These are phyloP conservation scores for Arthrobotrys iridis DNA, from an alignment of 2,329 filamentous ascomycete genomes.

Conservation along the genomic window DNA sequence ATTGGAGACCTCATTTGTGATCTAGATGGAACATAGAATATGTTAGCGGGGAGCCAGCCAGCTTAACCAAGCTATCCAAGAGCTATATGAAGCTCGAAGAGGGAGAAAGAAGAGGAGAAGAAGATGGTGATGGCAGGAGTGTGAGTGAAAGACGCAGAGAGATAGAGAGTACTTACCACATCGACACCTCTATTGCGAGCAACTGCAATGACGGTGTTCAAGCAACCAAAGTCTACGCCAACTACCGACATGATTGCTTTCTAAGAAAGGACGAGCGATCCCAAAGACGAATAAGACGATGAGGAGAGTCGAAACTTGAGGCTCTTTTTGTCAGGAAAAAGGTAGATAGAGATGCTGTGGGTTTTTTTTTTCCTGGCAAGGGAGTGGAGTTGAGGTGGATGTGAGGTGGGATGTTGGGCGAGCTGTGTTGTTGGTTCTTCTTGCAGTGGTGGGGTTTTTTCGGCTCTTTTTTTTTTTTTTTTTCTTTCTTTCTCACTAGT, in stretches of 20 bases:
- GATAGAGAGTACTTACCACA: conserved; percentile 75
- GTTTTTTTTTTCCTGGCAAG: too few relatives aligned
- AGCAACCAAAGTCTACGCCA: conserved; percentile 92
- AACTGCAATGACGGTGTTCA: conserved; percentile 97
- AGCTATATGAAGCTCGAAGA: too few relatives aligned
- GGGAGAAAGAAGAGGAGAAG: not conserved
- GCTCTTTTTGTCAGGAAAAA: too few relatives aligned
- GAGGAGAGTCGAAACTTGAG: too few relatives aligned
- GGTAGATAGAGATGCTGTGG: too few relatives aligned
- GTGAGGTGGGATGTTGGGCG: conserved; percentile 4
- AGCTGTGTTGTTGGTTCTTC: conserved; percentile 6
- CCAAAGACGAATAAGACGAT: not conserved
- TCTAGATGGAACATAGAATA: conserved; percentile 67
- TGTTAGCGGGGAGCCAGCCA: conserved; percentile 58
- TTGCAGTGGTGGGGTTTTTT: not conserved
- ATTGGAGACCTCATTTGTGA: conserved; percentile 99
- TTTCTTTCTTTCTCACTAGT: not conserved
- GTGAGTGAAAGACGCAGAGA: too few relatives aligned
- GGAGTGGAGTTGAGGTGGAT: not conserved
- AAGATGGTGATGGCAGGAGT: not conserved
- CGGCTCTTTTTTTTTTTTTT: not conserved
- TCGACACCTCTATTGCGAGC: conserved; percentile 98
- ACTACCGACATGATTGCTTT: conserved; percentile 58
- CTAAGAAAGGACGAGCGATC: not conserved
- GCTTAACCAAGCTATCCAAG: conserved; percentile 33